These are phyloP conservation scores for Saccharata proteae DNA, from an alignment of 2,329 filamentous ascomycete species.

Conservation along the genomic window DNA sequence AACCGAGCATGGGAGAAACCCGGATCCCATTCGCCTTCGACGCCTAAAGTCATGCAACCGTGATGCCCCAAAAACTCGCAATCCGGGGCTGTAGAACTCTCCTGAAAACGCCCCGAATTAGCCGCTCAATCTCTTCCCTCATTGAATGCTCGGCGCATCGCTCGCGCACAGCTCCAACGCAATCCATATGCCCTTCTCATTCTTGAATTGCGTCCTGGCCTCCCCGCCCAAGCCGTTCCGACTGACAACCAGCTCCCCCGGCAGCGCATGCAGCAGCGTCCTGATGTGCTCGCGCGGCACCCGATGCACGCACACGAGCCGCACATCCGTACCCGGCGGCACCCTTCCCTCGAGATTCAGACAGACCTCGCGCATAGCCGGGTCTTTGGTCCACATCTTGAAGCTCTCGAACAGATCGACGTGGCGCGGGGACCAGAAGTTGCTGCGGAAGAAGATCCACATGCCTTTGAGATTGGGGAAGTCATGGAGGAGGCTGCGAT, in stretches of 20 bases:
- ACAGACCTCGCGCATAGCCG: conserved; percentile 22
- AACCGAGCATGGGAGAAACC: no score
- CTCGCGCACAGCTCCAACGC: no score
- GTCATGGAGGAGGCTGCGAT: conserved; percentile 21
- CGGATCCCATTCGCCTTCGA: no score
- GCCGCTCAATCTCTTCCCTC: no score
- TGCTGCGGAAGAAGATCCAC: conserved; percentile 20
- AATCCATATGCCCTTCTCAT: no score
- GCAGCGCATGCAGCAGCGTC: conserved; percentile 37
- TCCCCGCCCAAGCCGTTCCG: conserved; percentile 15
- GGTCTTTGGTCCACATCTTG: conserved; percentile 24
- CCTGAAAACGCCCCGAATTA: no score
- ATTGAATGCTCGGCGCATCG: no score
- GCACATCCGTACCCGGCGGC: conserved; percentile 17
- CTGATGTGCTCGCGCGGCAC: conserved; percentile 31
- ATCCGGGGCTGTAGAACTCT: no score
- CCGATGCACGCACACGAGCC: conserved; percentile 25
- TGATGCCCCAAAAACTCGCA: no score
- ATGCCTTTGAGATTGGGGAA: conserved; percentile 23
- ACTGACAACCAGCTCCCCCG: conserved; percentile 37
- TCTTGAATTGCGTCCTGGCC: conserved; percentile 21
- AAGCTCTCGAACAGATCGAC: conserved; percentile 17
- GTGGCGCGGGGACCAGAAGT: conserved; percentile 9
- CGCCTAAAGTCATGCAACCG: no score
- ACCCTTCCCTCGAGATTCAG: conserved; percentile 19